Conservation (phyloP, 148 eudicot species). For the Nyssa sinensis region DNA sequence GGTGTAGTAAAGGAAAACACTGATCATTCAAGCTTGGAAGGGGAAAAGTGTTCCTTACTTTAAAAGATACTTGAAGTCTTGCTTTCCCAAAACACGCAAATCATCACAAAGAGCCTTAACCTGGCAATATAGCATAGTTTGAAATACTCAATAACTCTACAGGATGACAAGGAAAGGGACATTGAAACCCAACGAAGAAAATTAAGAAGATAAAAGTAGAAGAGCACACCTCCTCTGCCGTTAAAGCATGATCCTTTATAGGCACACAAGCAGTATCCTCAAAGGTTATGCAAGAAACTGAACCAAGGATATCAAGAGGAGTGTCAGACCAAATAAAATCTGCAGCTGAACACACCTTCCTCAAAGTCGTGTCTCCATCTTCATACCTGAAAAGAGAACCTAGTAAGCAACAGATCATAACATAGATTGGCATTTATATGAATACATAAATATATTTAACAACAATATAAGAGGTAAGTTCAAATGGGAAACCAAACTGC, state of each 20-base stretch:
- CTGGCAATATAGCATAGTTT: constrained; percentile 33
- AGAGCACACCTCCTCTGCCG: constrained; percentile 73
- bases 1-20: no score
- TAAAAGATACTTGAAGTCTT: constrained; percentile 87
- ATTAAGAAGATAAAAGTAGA: neutral
- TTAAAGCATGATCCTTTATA: constrained; percentile 61
- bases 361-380: constrained; percentile 61
- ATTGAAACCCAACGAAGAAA: constrained; percentile 4
- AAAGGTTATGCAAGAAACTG: constrained; percentile 65
- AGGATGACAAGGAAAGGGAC: neutral
- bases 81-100: constrained; percentile 80
- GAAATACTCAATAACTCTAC: neutral
- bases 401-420: constrained; percentile 6
- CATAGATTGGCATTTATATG: neutral
- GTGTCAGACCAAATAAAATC: constrained; percentile 74
- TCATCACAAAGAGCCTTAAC: constrained; percentile 81
- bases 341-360: constrained; percentile 70
- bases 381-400: constrained; percentile 51
- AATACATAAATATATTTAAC: neutral
- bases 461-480: constrained; percentile 2
- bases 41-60: constrained; percentile 47
- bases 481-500: neutral
- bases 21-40: neutral
- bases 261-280: constrained; percentile 56
- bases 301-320: constrained; percentile 79